Conservation (phyloP, 441 rosid species). For the Rhodomyrtus psidioides region DNA sequence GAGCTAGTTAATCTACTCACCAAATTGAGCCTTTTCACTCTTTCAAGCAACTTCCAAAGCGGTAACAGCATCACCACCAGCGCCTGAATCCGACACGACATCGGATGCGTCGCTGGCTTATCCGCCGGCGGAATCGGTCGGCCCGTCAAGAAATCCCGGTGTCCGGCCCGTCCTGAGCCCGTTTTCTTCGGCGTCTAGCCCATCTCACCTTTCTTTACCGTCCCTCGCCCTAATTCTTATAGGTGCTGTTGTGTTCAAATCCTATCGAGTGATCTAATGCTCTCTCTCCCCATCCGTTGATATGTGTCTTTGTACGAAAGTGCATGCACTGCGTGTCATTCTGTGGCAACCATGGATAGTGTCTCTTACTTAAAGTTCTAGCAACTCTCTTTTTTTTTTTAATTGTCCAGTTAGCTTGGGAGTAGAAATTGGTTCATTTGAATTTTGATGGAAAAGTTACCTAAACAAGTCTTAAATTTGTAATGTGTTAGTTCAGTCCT, state of each 20-base stretch:
- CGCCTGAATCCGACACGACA: conserved; percentile 40
- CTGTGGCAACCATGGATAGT: neutral
- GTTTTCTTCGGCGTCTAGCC: conserved; percentile 16
- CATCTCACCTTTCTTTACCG: conserved; percentile 16
- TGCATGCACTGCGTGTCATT: neutral
- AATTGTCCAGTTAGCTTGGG: neutral
- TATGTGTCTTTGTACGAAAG: neutral
- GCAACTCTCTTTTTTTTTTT: no score
- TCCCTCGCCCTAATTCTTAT: neutral
- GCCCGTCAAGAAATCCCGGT: conserved; percentile 40
- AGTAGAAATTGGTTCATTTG: neutral
- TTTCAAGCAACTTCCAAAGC: conserved; percentile 42
- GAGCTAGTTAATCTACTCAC: neutral
- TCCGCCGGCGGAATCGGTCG: conserved; percentile 21
- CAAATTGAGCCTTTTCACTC: neutral
- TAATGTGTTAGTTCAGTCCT: no score
- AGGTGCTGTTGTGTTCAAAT: neutral
- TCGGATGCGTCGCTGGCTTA: conserved; percentile 22
- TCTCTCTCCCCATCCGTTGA: neutral
- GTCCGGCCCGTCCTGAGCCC: conserved; percentile 40
- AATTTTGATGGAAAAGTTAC: neutral
- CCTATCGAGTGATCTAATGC: neutral
- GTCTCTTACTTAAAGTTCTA: neutral
- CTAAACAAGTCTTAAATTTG: no score
- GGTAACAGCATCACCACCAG: conserved; percentile 30